These are phyloP conservation scores for Saccharomycopsis olivae DNA, from an alignment of 805 yeast genomes.

Conservation along the genomic window DNA sequence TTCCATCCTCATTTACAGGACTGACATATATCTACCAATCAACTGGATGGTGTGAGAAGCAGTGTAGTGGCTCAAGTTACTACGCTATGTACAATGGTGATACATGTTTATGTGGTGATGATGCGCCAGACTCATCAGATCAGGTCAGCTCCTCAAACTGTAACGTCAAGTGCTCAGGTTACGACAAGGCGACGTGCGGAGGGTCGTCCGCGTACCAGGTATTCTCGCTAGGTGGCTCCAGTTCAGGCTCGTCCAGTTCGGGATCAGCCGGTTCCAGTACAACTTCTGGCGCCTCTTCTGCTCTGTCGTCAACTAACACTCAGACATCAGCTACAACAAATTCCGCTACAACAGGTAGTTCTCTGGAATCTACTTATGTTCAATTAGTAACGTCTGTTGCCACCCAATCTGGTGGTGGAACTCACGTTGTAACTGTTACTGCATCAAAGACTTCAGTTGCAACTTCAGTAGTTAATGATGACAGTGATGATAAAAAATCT, in stretches of 20 bases:
- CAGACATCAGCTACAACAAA: constrained; percentile 1
- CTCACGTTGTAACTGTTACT: constrained; percentile 15
- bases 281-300: background rate
- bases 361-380: constrained; percentile 12
- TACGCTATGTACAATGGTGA: constrained; percentile 29
- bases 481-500: constrained; percentile 4
- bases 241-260: constrained; percentile 1
- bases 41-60: constrained; percentile 23
- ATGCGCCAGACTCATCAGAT: constrained; percentile 15
- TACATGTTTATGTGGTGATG: constrained; percentile 27
- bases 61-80: constrained; percentile 28
- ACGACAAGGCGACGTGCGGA: constrained; percentile 28
- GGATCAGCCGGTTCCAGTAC: background rate
- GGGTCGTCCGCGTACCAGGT: constrained; percentile 25
- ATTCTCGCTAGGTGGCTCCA: background rate
- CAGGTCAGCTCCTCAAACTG: constrained; percentile 21
- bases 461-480: constrained; percentile 14
- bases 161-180: constrained; percentile 28
- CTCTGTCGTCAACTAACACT: background rate
- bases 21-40: constrained; percentile 26
- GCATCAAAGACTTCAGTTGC: constrained; percentile 15
- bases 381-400: constrained; percentile 10
- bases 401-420: constrained; percentile 17
- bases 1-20: constrained; percentile 23
- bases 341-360: background rate